Base-by-base conservation (phyloP, 1,139 yeast genomes). In the Blastobotrys petasosporus region DNA sequence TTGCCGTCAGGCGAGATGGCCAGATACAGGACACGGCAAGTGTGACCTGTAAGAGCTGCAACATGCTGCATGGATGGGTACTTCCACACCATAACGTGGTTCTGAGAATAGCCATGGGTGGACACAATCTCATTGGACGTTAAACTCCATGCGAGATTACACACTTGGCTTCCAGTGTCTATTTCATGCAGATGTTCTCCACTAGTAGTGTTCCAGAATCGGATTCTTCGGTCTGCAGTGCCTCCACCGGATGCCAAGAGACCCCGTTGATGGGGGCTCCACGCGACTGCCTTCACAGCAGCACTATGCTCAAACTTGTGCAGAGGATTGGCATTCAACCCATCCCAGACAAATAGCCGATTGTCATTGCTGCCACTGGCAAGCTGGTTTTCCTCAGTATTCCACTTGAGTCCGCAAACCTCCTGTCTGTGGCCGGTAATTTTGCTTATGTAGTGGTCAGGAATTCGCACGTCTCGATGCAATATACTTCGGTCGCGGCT, bases 251-350 rank as follows among this genome's bases (percentile, higher is more conserved):
- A 80, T 0, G 97, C 97, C 45, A 92, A 67, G 3, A 90, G 75
- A 0, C 97, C 97, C 48, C 97, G 72, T 61, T 87, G 95, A 62
- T 92, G 97, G 0, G 98, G 97, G 0, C 95, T 85, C 99, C 99
- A 92, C 1, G 95, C 86, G 45, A 92, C 76, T 1, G 97, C 98
- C 65, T 90, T 92, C 4, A 92, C 95, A 0, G 98, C 99, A 0
- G 98, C 97, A 16, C 78, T 79, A 61, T 92, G 98, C 53, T 87
- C 95, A 57, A 90, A 85, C 51, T 75, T 81, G 61, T 82, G 77
- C 31, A 87, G 64, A 1, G 98, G 97, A 33, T 55, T 55, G 11
- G 78, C 74, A 48, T 76, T 74, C 37, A 85, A 64, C 1, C 94
- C 95, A 60, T 87, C 95, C 94, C 97, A 94, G 7, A 88, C 83